A percentile compares a stretch with the other conserved stretches of the same genome.
Evolutionary conservation across 2,329 filamentous ascomycete genomes (phyloP).

Genomic region (Phyllosticta citriasiana): DNA sequence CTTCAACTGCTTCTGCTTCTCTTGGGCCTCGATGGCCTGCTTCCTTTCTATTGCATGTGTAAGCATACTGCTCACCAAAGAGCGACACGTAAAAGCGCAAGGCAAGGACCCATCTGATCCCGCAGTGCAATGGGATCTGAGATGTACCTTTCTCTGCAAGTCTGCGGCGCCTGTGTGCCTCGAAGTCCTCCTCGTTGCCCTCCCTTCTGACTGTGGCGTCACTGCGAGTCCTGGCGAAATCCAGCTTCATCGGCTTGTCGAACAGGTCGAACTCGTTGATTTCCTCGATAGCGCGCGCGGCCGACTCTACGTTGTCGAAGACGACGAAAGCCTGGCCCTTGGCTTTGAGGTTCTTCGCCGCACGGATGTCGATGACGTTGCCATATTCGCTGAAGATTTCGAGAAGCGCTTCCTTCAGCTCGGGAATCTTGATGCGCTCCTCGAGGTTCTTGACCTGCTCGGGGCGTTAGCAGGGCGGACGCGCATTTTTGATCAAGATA

Average conservation of each 20-base stretch:
- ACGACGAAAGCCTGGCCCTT: conserved; percentile 96
- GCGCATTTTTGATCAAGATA: background rate
- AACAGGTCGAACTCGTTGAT: conserved; percentile 89
- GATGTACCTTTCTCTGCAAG: conserved; percentile 77
- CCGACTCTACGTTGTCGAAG: conserved; percentile 73
- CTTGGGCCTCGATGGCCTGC: conserved; percentile 70
- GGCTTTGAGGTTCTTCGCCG: conserved; percentile 80
- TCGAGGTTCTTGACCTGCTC: conserved; percentile 64
- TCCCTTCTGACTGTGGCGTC: conserved; percentile 74
- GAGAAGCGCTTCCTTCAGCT: conserved; percentile 60
- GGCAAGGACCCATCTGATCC: conserved; percentile 6
- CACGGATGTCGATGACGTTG: conserved; percentile 70
- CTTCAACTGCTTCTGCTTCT: conserved; percentile 69
- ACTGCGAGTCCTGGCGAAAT: conserved; percentile 71
- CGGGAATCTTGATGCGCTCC: conserved; percentile 76
- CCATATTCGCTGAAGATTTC: conserved; percentile 86
- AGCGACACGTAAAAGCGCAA: background rate
- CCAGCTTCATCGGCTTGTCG: conserved; percentile 78
- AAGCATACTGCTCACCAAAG: background rate
- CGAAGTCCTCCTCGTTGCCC: conserved; percentile 70
- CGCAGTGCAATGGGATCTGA: conserved; percentile 6
- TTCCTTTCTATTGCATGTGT: conserved; percentile 50
- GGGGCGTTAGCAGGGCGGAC: background rate
- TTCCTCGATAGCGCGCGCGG: conserved; percentile 72
- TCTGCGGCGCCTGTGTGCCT: conserved; percentile 73